Evolutionary conservation across 495 filamentous ascomycete genomes (phyloP).

Genomic region (Pyrenula massariospora): DNA sequence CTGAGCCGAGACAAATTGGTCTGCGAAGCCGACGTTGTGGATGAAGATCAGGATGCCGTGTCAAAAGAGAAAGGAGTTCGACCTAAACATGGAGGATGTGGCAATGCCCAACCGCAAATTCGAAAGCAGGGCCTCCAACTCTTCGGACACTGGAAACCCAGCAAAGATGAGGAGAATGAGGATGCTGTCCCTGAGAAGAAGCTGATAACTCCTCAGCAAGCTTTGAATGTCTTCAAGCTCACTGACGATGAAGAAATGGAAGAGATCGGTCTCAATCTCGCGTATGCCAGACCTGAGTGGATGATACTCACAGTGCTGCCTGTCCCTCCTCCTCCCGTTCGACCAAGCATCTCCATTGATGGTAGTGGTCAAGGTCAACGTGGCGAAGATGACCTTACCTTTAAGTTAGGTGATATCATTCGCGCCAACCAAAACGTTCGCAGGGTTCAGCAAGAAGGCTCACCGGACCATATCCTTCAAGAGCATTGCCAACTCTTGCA

Average conservation of each 20-base stretch:
- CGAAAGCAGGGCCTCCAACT: constrained; percentile 75
- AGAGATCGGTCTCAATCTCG: constrained; percentile 80
- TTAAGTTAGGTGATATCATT: constrained; percentile 96
- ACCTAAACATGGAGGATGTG: constrained; percentile 70
- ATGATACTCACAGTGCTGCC: constrained; percentile 94
- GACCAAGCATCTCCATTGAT: constrained; percentile 90
- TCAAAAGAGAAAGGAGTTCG: constrained; percentile 28
- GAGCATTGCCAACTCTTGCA: constrained; percentile 92
- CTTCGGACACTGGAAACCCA: constrained; percentile 66
- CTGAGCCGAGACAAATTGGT: constrained; percentile 75
- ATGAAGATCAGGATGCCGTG: constrained; percentile 52
- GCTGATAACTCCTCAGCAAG: constrained; percentile 68
- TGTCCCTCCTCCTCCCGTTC: constrained; percentile 88
- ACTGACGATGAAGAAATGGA: constrained; percentile 70
- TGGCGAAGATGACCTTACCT: constrained; percentile 96
- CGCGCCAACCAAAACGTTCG: constrained; percentile 92
- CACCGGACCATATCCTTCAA: constrained; percentile 73
- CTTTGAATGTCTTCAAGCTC: constrained; percentile 71
- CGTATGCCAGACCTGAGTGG: constrained; percentile 95
- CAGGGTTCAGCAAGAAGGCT: constrained; percentile 76
- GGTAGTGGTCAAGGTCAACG: constrained; percentile 77
- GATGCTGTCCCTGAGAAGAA: constrained; percentile 69
- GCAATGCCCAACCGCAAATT: constrained; percentile 79
- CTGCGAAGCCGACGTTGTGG: constrained; percentile 62
- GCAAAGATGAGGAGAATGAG: constrained; percentile 58